Evolutionary conservation across 352 stramenopile genomes (phyloP), one percentile per base, ranked within the genome.

Genomic region (Globisporangium perplexum): DNA sequence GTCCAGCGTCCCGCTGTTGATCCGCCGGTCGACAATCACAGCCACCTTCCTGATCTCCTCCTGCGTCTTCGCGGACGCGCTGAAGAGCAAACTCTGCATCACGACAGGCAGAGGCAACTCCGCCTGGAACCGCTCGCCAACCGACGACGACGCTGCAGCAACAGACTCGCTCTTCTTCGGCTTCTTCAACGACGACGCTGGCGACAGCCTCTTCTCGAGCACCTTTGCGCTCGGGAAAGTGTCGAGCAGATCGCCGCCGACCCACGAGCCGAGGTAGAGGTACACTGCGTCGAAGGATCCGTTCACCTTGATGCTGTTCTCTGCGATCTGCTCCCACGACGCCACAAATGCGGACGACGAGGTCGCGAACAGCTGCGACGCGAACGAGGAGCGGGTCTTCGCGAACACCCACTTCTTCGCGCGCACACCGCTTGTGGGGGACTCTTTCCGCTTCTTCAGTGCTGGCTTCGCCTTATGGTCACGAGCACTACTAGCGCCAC

Each of bases 261-360:
- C 68, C 33, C 62, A 69, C 15, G 64, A 62, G 18, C 59, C 65
- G n/a, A 90, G 45, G 57, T 83, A 90, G 28, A 87, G 67, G 28
- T 80, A 54, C 15, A 86, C 54, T 24, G 60, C 66, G 0, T 55
- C 55, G n/a, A 69, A 75, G 0, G 71, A 66, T 7, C 72, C 65
- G 0, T 28, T 63, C 35, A 75, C 45, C 7, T 65, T 52, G 1
- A 59, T n/a, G 28, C 62, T 68, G 42, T 83, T 74, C 18, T 28
- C 59, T 26, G 65, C 55, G 50, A 83, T 74, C 17, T 66, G 47
- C 38, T 73, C 57, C 71, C 71, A 81, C 3, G 20, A 64, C 6
- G 56, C 52, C 12, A 50, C 50, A 44, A 83, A 83, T 7, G 54
- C 45, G 2, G 23, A 38, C 20, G 71, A 57, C 22, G 56, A 17